Evolutionary conservation across 2,329 filamentous ascomycete genomes (phyloP), one percentile per base, ranked within the genome.

Genomic region (Byssochlamys sp.): DNA sequence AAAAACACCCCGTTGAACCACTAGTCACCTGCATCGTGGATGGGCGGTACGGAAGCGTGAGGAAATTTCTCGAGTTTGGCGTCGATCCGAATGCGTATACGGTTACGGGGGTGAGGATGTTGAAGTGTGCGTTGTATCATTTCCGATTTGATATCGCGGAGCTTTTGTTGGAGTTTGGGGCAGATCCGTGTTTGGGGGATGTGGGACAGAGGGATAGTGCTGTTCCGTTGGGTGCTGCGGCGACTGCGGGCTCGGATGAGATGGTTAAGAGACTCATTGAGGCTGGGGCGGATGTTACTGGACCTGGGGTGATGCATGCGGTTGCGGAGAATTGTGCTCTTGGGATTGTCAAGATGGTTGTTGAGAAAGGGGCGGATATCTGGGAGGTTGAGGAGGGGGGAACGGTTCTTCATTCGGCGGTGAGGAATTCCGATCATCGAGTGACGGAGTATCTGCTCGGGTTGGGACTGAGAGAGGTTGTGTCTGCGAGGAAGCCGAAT

Each of bases 1-100:
- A 33, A 12, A 33, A 33, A 33, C 31, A 33, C 14, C 45, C 45
- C 27, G 24, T 54, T 1, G 54, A 59, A 11, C 14, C 29, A 3
- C 48, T 62, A 4, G 55, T 33, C 0, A 31, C 53, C 4, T 55
- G 49, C 4, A 55, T 60, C 26, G 25, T 3, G n/a, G 1, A 1
- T 12, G 52, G 48, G 24, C 24, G 55, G 2, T 9, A 56, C 49
- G 31, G 52, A 14, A 24, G 27, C 4, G 59, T 55, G 14, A 35
- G 24, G 9, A 26, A 24, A 31, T 54, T 53, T 4, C 54, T 62
- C 7, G 25, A 49, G 3, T 33, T 53, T 7, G 52, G 57, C 7
- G 28, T 60, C 19, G 52, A 59, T 35, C 55, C 59, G 9, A 60
- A 60, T 48, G 26, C 58, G 10, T 59, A 62, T 31, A 26, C 50